These are phyloP conservation scores for Prototheca wickerhamii DNA, from an alignment of 163 green algal genomes.

Conservation along the genomic window DNA sequence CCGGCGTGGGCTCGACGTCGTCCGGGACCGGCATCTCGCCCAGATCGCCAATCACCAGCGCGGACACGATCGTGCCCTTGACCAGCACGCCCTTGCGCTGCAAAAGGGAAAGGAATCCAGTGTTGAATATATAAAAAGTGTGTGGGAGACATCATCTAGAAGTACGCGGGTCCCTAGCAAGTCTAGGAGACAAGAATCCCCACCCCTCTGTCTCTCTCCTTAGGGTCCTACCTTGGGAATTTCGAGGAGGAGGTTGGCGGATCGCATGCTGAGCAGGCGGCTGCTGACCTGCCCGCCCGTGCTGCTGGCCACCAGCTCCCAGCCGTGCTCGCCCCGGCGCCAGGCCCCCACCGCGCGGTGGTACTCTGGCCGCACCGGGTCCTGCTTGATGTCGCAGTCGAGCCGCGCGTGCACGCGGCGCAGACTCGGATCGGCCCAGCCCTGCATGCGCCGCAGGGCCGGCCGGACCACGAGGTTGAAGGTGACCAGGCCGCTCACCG, in stretches of 20 bases:
- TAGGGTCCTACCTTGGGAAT: constrained; percentile 58
- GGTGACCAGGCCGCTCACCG: constrained; percentile 85
- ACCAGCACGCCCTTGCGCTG: constrained; percentile 26
- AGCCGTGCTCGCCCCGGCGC: constrained; percentile 6
- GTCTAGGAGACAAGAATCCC: not conserved
- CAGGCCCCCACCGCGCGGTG: constrained; percentile 66
- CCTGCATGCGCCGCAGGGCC: constrained; percentile 71
- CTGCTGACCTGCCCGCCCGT: constrained; percentile 93
- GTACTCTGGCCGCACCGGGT: constrained; percentile 90
- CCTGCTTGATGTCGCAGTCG: constrained; percentile 49
- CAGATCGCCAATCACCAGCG: constrained; percentile 68
- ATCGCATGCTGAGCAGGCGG: constrained; percentile 76
- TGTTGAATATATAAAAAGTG: not conserved
- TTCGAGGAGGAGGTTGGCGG: constrained; percentile 83
- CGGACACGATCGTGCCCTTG: constrained; percentile 45
- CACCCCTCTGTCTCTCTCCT: too few relatives aligned
- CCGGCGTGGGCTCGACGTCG: not conserved
- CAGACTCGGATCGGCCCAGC: constrained; percentile 59
- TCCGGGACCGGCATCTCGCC: constrained; percentile 37
- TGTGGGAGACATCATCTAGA: too few relatives aligned
- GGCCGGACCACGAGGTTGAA: constrained; percentile 87
- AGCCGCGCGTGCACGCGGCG: constrained; percentile 48
- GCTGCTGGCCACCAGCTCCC: constrained; percentile 57
- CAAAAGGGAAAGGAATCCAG: not conserved
- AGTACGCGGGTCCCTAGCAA: too few relatives aligned